Evolutionary conservation across 1,284 basidiomycete genomes (phyloP).

Genomic region (Malassezia sympodialis): DNA sequence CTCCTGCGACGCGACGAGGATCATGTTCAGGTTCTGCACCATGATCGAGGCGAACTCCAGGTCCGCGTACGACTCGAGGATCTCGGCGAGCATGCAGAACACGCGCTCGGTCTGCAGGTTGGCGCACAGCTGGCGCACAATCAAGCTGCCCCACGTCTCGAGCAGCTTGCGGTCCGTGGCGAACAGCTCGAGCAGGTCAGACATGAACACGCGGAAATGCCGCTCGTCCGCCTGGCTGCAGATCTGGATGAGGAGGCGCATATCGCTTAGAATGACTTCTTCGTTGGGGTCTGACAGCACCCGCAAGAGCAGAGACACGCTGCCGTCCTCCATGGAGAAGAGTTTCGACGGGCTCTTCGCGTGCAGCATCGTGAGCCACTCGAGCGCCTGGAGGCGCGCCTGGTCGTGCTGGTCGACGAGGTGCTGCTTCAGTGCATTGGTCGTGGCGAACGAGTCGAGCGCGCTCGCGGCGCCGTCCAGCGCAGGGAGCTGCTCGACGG

Average conservation of each 20-base stretch:
- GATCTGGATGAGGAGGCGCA: constrained; percentile 91
- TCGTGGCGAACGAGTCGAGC: constrained; percentile 84
- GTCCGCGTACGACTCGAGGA: constrained; percentile 96
- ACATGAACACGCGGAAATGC: constrained; percentile 90
- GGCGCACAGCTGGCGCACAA: constrained; percentile 87
- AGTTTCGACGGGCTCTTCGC: constrained; percentile 96
- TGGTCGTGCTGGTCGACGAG: constrained; percentile 94
- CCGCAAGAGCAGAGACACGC: constrained; percentile 87
- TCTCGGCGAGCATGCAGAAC: constrained; percentile 89
- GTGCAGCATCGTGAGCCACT: constrained; percentile 98
- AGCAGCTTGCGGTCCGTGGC: constrained; percentile 83
- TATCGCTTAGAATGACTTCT: constrained; percentile 90
- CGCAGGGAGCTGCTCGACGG: constrained; percentile 66
- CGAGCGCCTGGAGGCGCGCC: constrained; percentile 84
- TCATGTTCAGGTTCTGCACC: constrained; percentile 92
- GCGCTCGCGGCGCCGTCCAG: constrained; percentile 45
- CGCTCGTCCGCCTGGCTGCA: constrained; percentile 80
- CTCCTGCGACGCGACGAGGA: constrained; percentile 91
- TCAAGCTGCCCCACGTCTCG: constrained; percentile 84
- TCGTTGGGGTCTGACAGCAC: constrained; percentile 93
- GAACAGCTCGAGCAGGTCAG: constrained; percentile 60
- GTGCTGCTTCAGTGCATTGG: constrained; percentile 81
- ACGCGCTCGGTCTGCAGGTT: constrained; percentile 92
- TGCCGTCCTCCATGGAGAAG: constrained; percentile 87
- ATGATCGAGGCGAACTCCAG: constrained; percentile 94